Base-by-base conservation (phyloP, 2,329 filamentous ascomycete species). In the Phoma sp. region DNA sequence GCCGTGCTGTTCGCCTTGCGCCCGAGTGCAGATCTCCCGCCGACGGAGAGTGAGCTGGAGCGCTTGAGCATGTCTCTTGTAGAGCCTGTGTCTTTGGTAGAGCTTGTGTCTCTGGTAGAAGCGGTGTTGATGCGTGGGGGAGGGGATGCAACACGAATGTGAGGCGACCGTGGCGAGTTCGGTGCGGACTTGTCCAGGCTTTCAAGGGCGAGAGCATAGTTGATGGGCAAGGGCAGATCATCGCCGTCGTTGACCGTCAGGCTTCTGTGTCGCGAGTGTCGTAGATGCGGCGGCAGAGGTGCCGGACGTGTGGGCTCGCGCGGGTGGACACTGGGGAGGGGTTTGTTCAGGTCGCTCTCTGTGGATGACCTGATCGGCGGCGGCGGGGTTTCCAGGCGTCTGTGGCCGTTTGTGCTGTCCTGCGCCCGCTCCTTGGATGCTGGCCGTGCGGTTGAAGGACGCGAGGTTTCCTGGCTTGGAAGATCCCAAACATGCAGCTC, bases 361-460 rank as follows among this genome's bases (percentile, higher is more conserved):
- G 58, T 54, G 15, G 64, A 57, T 21, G 59, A 56, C 12, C 63
- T 47, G 36, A 60, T 55, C 51, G 63, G 3, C 17, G 45, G n/a
- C 3, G 45, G 40, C 1, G 68, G 61, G 33, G 78, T 71, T 17
- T 77, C 76, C 43, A 79, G 67, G 17, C 78, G 68, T 58, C 70
- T 77, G 65, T 78, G 77, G 24, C 77, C 76, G 58, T 80, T 79
- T 12, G 68, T 66, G 50, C 69, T 65, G 45, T 74, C 69, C 46
- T 64, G 67, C 36, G 51, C 55, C 43, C 65, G 65, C 33, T 44
- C 64, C 59, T 73, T 71, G 8, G 65, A 70, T 62, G 64, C 40
- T 65, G 64, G 72, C 68, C 72, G 71, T 43, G 68, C 67, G 62
- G 60, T 63, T 43, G 72, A 71, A 38, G 68, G 70, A 58, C 69